Evolutionary conservation across 352 stramenopile genomes (phyloP).

Genomic region (Peronosclerospora sorghi): DNA sequence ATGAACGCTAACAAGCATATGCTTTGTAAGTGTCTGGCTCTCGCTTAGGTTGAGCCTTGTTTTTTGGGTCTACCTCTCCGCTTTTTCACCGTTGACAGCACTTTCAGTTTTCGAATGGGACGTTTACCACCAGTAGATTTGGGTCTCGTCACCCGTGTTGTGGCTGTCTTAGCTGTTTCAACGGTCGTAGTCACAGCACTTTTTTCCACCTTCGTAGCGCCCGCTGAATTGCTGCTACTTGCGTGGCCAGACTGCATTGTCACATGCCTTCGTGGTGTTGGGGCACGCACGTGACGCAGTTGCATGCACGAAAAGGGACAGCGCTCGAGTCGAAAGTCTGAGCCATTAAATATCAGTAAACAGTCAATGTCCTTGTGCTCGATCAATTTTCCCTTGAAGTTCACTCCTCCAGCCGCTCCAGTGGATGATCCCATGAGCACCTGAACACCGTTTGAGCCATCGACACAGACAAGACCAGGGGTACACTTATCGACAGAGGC

Average conservation of each 20-base stretch:
- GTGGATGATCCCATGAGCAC: constrained; percentile 52
- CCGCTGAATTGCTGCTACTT: background rate
- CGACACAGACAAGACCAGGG: constrained; percentile 53
- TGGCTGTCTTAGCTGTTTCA: constrained; percentile 1
- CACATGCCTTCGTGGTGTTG: constrained; percentile 11
- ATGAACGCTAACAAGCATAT: too few relatives aligned
- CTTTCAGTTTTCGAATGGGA: constrained; percentile 1
- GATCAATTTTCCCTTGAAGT: constrained; percentile 65
- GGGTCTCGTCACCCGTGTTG: constrained; percentile 4
- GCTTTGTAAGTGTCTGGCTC: constrained; percentile 8
- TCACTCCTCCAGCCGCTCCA: constrained; percentile 43
- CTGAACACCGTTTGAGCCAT: constrained; percentile 44
- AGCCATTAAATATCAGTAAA: constrained; percentile 68
- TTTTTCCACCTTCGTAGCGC: background rate
- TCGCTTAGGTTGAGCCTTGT: constrained; percentile 12
- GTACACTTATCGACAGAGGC: constrained; percentile 61
- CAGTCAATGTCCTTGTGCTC: constrained; percentile 80
- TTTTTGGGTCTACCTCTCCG: constrained; percentile 14
- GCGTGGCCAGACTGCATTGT: constrained; percentile 5
- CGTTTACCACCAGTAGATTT: constrained; percentile 7
- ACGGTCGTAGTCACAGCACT: background rate
- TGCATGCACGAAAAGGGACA: constrained; percentile 62
- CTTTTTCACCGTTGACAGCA: constrained; percentile 3
- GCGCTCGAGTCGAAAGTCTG: constrained; percentile 51
- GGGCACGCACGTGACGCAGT: constrained; percentile 55